A percentile compares a stretch with the other conserved stretches of the same genome.
phyloP scores from a whole-genome alignment of 345 rosid species.

The Boechera stricta region DNA sequence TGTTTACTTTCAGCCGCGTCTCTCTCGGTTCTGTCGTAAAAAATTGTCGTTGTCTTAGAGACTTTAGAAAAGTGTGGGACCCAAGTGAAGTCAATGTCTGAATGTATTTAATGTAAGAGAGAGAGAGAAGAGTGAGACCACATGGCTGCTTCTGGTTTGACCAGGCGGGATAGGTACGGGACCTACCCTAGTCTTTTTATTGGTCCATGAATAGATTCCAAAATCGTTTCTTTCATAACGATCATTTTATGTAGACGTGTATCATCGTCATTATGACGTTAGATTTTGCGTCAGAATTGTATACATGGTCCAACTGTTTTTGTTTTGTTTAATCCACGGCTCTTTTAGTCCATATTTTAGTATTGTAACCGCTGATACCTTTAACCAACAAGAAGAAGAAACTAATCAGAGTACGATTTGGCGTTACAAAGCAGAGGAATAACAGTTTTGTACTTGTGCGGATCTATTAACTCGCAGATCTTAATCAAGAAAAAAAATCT shows the following conservation, averaged over 20 bases:
- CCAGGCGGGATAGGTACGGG: conserved; percentile 20
- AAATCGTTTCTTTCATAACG: conserved; percentile 24
- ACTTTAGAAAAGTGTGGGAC: conserved; percentile 40
- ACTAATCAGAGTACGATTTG: not conserved
- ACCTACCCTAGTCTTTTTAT: conserved; percentile 24
- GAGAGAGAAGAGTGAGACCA: conserved; percentile 25
- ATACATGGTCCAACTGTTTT: not conserved
- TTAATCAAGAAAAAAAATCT: not conserved
- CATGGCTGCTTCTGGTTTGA: conserved; percentile 45
- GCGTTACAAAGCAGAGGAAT: not conserved
- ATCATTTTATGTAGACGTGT: conserved; percentile 27
- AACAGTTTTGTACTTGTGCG: not conserved
- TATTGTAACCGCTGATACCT: not conserved
- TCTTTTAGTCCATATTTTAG: not conserved
- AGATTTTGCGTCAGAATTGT: conserved; percentile 4
- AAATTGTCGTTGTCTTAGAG: conserved; percentile 38
- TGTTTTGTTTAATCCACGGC: not conserved
- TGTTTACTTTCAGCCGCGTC: conserved; percentile 45
- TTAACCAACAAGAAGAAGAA: not conserved
- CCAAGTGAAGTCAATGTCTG: conserved; percentile 40
- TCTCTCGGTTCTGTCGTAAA: conserved; percentile 41
- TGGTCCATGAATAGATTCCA: conserved; percentile 44
- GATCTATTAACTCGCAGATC: not conserved
- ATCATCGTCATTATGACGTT: conserved; percentile 35
- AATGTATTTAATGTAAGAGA: not conserved